Evolutionary conservation across 129 eudicot species (phyloP), one percentile per base, ranked within the genome.

Genomic region (Ambrosia artemisiifolia): DNA sequence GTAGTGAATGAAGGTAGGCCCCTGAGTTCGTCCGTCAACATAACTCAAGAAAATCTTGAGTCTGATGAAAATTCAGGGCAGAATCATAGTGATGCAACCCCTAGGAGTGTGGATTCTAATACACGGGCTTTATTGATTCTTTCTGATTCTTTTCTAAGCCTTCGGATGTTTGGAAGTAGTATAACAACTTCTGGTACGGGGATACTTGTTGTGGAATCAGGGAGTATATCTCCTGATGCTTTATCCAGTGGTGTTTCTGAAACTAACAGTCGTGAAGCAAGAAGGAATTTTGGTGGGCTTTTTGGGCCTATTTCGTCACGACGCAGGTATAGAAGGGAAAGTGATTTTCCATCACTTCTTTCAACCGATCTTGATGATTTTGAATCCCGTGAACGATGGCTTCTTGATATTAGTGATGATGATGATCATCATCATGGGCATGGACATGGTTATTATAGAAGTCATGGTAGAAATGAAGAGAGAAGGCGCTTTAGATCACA

Each of bases 361-460:
- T 70, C 88, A 63, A 74, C 88, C 18, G 42, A 85, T 48, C 71
- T 72, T 66, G 88, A 83, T 73, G 81, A 78, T 49, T 38, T 83
- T 47, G 90, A 88, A 66, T 79, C 86, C 68, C 86, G 71, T 71
- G 88, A 82, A 53, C 80, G 97, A 77, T 91, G 97, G 97, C 88
- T 81, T 76, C 87, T 82, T 81, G 89, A 85, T 85, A 65, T 91
- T 30, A 61, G 82, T 77, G 85, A 79, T 74, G 90, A 84, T 74
- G 77, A 73, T 80, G 80, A 65, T 71, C 70, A 69, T 71, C 69
- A 65, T 74, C 75, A 79, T 77, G 77, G 85, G 49, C 71, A 54
- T 73, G 78, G 85, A 61, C 68, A 76, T 75, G 86, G 83, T 74
- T 76, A 20, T 57, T 68, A 69, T 10, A 82, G 90, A 74, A 79